Conservation (phyloP, 345 rosid genomes). For the Eucalyptus pauciflora region DNA sequence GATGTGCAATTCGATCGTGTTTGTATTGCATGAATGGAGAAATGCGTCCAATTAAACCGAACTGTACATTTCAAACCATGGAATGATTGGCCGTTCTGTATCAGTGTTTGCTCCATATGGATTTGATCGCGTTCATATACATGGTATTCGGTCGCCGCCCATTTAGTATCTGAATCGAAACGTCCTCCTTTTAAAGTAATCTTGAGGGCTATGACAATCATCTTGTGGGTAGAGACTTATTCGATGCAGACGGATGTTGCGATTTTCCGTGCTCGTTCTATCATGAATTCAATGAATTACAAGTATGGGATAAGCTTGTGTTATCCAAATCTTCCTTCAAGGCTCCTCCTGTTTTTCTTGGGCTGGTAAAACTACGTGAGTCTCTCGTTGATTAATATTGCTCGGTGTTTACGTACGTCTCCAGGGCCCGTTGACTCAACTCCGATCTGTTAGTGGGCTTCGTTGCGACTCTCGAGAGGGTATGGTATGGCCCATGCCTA, state of each 20-base stretch:
- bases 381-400: neutral
- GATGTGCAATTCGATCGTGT: neutral
- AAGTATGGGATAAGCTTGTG: neutral
- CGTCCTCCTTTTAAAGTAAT: neutral
- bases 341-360: neutral
- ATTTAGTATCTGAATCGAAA: neutral
- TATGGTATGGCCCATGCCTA: neutral
- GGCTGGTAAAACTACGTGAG: neutral
- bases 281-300: neutral
- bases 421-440: neutral
- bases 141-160: neutral
- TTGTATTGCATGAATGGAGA: neutral
- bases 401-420: neutral
- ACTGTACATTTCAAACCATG: neutral
- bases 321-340: neutral
- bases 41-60: neutral
- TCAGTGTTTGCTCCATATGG: neutral
- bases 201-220: neutral
- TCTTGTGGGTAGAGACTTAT: neutral
- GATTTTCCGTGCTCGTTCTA: neutral
- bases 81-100: neutral
- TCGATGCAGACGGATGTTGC: neutral
- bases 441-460: neutral
- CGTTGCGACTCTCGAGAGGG: neutral
- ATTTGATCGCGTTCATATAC: neutral